Percentiles rank a stretch among this genome's conserved stretches.
Evolutionary conservation across 2,329 filamentous ascomycete species (phyloP).

Genomic region (Ophiostoma sp.): DNA sequence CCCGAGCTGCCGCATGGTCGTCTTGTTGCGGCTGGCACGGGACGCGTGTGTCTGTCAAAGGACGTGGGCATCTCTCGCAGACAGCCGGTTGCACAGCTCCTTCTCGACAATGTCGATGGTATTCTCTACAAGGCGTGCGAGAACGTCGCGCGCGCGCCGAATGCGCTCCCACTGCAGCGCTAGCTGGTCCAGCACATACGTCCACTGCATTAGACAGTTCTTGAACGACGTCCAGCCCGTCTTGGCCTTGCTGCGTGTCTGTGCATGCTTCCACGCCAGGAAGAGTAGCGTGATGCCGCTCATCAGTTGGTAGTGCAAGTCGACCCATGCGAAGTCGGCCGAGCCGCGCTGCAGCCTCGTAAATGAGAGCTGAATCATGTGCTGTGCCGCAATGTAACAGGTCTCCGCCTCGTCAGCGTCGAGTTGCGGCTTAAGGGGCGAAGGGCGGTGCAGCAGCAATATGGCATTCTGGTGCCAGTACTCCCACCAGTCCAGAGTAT

Average conservation of each 20-base stretch:
- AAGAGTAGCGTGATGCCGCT: constrained; percentile 29
- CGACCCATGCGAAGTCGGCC: constrained; percentile 28
- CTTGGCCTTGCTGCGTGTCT: constrained; percentile 17
- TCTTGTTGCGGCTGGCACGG: too few species aligned
- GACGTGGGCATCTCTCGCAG: constrained; percentile 1
- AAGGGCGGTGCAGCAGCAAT: constrained; percentile 28
- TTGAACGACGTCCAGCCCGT: constrained; percentile 28
- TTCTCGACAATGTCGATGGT: constrained; percentile 23
- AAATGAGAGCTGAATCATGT: constrained; percentile 28
- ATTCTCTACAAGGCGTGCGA: constrained; percentile 19
- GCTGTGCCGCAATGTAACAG: constrained; percentile 27
- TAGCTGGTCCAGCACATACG: constrained; percentile 25
- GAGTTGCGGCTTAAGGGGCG: constrained; percentile 21
- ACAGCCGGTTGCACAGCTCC: constrained; percentile 20
- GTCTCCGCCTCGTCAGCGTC: constrained; percentile 19
- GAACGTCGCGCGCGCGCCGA: constrained; percentile 18
- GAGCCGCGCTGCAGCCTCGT: constrained; percentile 21
- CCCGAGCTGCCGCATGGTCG: too few species aligned
- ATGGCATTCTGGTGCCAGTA: constrained; percentile 29
- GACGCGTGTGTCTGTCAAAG: background rate
- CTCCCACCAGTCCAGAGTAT: constrained; percentile 25
- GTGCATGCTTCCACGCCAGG: constrained; percentile 23
- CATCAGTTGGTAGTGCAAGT: constrained; percentile 29
- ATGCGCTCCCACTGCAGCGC: constrained; percentile 26
- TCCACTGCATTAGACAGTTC: constrained; percentile 28